Evolutionary conservation across 139 green algal genomes (phyloP).

Genomic region (Pedinophyceae sp.): DNA sequence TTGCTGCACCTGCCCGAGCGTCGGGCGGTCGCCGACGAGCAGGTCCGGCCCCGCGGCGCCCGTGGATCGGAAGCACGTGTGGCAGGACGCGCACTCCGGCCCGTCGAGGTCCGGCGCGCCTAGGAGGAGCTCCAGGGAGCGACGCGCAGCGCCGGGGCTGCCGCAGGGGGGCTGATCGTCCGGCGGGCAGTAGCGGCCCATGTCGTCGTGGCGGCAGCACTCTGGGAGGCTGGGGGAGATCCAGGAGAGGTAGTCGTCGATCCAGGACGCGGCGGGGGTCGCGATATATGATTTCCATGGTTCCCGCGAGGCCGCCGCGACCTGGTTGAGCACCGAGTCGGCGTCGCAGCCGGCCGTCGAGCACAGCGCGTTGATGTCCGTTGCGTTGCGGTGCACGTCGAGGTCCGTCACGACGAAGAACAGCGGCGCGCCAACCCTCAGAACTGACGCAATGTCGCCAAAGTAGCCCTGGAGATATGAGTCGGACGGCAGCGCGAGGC

Average conservation of each 20-base stretch:
- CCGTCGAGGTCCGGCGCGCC: no score
- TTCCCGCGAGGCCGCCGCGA: conserved; percentile 14
- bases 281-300: conserved; percentile 39
- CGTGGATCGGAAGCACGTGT: conserved; percentile 31
- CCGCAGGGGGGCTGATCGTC: conserved; percentile 20
- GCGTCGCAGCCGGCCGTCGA: conserved; percentile 46
- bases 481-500: conserved; percentile 66
- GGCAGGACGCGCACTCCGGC: conserved; percentile 35
- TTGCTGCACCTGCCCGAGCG: conserved; percentile 28
- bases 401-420: conserved; percentile 62
- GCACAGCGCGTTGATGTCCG: conserved; percentile 50
- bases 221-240: conserved; percentile 41
- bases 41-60: conserved; percentile 7
- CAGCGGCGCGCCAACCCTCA: conserved; percentile 74
- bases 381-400: conserved; percentile 28
- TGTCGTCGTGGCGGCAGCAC: conserved; percentile 31
- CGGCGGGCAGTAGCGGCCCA: conserved; percentile 15
- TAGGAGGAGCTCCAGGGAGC: no score
- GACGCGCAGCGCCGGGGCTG: no score
- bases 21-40: conserved; percentile 18
- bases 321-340: conserved; percentile 54
- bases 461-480: conserved; percentile 88
- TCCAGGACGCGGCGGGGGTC: conserved; percentile 62
- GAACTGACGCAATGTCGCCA: conserved; percentile 33
- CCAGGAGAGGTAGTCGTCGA: conserved; percentile 88